Percentiles rank a stretch among this genome's conserved stretches.
phyloP scores from a whole-genome alignment of 805 yeast genomes.

The Schizosaccharomyces lindneri region DNA sequence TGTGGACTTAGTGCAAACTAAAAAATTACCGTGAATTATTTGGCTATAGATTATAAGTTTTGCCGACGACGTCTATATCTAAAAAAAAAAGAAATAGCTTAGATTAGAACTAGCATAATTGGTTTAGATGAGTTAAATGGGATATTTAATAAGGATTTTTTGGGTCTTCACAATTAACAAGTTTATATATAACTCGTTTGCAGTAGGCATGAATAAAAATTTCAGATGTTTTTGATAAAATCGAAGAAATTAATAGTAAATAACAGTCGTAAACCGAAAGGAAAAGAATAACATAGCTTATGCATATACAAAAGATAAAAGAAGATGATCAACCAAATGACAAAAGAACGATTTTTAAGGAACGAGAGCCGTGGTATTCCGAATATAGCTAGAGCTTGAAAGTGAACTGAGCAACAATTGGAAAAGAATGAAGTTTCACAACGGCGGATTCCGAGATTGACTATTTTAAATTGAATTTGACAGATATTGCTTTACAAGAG shows the following conservation, averaged over 20 bases:
- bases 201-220: neutral
- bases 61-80: neutral
- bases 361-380: neutral
- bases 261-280: too few relatives aligned
- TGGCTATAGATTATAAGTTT: too few relatives aligned
- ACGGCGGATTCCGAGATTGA: too few relatives aligned
- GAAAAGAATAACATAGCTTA: neutral
- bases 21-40: neutral
- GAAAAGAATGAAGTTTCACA: too few relatives aligned
- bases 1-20: constrained; percentile 44
- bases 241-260: too few relatives aligned
- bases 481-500: neutral
- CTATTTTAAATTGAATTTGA: neutral
- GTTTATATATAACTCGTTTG: neutral
- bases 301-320: neutral
- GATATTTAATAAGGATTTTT: neutral
- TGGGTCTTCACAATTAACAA: neutral
- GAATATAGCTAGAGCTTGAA: neutral
- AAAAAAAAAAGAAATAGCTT: neutral
- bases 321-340: neutral
- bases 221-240: too few relatives aligned
- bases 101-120: neutral
- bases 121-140: neutral
- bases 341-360: neutral
- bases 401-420: too few relatives aligned